These are phyloP conservation scores for Mortierella sp. DNA, from an alignment of 371 early-diverging fungal genomes.

Conservation along the genomic window DNA sequence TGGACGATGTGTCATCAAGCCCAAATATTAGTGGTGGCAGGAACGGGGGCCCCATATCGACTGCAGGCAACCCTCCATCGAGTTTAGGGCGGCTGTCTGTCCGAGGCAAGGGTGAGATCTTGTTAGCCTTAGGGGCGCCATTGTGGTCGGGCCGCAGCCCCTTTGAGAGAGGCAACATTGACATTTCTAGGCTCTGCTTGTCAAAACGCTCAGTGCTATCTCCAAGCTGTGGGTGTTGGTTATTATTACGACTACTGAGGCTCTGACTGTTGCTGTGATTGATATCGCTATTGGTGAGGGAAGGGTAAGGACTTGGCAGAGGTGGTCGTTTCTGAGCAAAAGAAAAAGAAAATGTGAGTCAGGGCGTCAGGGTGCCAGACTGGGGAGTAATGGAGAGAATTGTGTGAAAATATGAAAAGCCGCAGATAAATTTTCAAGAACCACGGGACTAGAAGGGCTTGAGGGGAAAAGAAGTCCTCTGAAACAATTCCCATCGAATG, in stretches of 20 bases:
- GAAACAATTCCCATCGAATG: too few relatives aligned
- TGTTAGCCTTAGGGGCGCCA: slow-evolving; percentile 6
- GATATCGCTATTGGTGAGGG: background rate
- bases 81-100: slow-evolving; percentile 22
- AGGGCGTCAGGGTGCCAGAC: too few relatives aligned
- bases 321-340: background rate
- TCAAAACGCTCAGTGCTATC: background rate
- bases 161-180: background rate
- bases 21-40: slow-evolving; percentile 44
- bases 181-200: slow-evolving; percentile 3
- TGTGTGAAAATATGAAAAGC: too few relatives aligned
- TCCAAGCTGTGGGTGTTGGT: background rate
- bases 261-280: background rate
- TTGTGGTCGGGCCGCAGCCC: slow-evolving; percentile 7
- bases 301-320: background rate
- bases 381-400: too few relatives aligned
- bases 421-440: too few relatives aligned
- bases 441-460: too few relatives aligned
- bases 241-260: background rate
- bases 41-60: slow-evolving; percentile 44
- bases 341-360: background rate
- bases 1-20: slow-evolving; percentile 26
- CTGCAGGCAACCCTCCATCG: slow-evolving; percentile 4
- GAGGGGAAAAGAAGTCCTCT: too few relatives aligned
- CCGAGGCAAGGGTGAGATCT: slow-evolving; percentile 7